Conservation (phyloP, 768 basidiomycete species). For the Suillus plorans region DNA sequence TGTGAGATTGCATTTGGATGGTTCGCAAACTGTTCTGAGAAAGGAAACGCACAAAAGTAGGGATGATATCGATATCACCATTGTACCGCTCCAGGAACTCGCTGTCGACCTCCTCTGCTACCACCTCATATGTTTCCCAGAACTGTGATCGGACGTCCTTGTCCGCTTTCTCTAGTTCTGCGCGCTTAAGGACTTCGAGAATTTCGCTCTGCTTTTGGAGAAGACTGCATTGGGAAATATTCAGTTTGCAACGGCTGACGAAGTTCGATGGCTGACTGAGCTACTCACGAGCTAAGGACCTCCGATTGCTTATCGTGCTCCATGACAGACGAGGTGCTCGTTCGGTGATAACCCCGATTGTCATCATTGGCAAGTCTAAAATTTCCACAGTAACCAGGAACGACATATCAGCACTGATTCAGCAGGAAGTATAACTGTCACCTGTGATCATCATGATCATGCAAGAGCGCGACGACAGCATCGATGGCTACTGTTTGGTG, state of each 20-base stretch:
- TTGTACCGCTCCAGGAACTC: constrained; percentile 13
- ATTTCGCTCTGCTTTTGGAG: constrained; percentile 1
- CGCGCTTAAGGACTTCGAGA: neutral
- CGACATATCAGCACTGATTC: neutral
- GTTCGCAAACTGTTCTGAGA: too few relatives aligned
- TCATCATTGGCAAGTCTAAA: neutral
- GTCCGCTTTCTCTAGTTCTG: constrained; percentile 1
- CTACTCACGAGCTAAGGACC: neutral
- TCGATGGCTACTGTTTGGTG: neutral
- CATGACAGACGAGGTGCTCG: neutral
- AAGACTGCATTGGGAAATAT: neutral
- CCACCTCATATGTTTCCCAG: constrained; percentile 2
- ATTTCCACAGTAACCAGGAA: constrained; percentile 1
- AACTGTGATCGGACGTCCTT: constrained; percentile 10
- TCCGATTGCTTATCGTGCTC: neutral
- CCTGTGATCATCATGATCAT: neutral
- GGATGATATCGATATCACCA: constrained; percentile 14
- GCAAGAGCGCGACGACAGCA: neutral
- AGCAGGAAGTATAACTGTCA: neutral
- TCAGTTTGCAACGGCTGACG: neutral
- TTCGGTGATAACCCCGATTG: neutral
- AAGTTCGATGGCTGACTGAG: neutral
- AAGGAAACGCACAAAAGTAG: constrained; percentile 7
- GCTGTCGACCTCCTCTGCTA: constrained; percentile 7
- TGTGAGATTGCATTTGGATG: neutral